Conservation (phyloP, 2,329 filamentous ascomycete species). For the Colletotrichum orbiculare region DNA sequence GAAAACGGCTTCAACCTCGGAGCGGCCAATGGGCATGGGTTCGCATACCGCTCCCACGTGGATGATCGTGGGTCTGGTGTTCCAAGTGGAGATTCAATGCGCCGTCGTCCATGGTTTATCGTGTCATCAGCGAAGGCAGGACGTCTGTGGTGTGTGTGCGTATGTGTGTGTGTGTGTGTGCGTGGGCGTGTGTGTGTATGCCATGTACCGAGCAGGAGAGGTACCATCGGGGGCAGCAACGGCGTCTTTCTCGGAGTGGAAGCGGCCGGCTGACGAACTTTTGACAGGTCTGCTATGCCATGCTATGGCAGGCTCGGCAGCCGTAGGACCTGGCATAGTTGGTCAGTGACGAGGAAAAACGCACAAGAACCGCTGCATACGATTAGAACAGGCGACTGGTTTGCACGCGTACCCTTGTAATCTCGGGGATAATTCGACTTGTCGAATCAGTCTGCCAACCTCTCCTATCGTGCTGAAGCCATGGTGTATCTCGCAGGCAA, state of each 20-base stretch:
- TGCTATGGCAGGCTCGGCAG: conserved; percentile 17
- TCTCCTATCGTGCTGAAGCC: conserved; percentile 12
- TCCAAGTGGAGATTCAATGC: conserved; percentile 30
- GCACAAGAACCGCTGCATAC: background rate
- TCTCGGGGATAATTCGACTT: conserved; percentile 36
- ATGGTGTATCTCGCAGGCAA: conserved; percentile 33
- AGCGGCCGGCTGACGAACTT: conserved; percentile 8
- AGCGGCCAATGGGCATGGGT: conserved; percentile 26
- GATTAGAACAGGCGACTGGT: background rate
- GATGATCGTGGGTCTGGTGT: conserved; percentile 31
- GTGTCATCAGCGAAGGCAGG: conserved; percentile 7
- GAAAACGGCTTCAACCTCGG: conserved; percentile 23
- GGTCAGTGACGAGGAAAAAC: too few species aligned
- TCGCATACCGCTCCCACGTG: conserved; percentile 37
- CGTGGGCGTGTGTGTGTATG: too few species aligned
- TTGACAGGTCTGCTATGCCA: conserved; percentile 28
- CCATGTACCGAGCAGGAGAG: too few species aligned
- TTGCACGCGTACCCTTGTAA: conserved; percentile 22
- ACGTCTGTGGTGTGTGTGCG: background rate
- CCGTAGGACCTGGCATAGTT: too few species aligned
- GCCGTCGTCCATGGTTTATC: conserved; percentile 24
- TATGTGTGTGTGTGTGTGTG: too few species aligned
- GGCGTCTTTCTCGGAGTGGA: conserved; percentile 29
- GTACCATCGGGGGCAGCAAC: background rate
- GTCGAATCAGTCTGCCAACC: conserved; percentile 29